phyloP scores from a whole-genome alignment of 1,284 basidiomycete genomes.

The Sporisorium iseilematis-ciliati region DNA sequence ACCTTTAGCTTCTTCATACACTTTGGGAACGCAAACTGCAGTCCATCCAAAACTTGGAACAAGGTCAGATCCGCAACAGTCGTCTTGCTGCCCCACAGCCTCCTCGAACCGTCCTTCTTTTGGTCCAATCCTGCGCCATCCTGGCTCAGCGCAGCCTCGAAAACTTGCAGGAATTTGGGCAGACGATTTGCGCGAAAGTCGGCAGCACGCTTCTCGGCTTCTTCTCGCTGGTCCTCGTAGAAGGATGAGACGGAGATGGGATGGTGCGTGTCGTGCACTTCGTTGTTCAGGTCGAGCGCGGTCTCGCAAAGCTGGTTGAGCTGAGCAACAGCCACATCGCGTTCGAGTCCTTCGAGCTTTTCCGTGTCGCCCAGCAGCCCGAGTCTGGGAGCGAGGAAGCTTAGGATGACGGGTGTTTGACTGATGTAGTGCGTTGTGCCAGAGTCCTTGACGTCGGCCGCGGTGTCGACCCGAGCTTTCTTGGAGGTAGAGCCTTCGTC shows the following conservation, averaged over 20 bases:
- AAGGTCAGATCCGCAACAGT: conserved; percentile 73
- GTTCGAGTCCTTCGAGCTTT: conserved; percentile 26
- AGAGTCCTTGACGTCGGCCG: conserved; percentile 3
- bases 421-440: conserved; percentile 57
- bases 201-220: conserved; percentile 68
- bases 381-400: conserved; percentile 72
- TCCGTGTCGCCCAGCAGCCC: conserved; percentile 55
- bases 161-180: conserved; percentile 73
- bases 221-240: conserved; percentile 74
- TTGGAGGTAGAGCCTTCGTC: not conserved
- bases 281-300: conserved; percentile 72
- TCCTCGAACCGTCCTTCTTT: conserved; percentile 59
- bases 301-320: conserved; percentile 73
- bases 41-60: conserved; percentile 71
- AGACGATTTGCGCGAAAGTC: conserved; percentile 72
- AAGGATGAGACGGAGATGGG: conserved; percentile 39
- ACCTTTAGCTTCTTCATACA: conserved; percentile 67
- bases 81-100: conserved; percentile 71
- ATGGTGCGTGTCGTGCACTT: conserved; percentile 69
- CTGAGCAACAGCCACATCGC: conserved; percentile 46
- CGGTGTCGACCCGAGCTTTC: conserved; percentile 3
- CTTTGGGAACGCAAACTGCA: conserved; percentile 74
- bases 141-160: conserved; percentile 70
- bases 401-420: conserved; percentile 72
- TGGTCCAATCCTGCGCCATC: conserved; percentile 15